Percentiles rank a stretch among this genome's conserved stretches.
Evolutionary conservation across 805 yeast genomes (phyloP).

Genomic region (Hanseniaspora taiwanica): DNA sequence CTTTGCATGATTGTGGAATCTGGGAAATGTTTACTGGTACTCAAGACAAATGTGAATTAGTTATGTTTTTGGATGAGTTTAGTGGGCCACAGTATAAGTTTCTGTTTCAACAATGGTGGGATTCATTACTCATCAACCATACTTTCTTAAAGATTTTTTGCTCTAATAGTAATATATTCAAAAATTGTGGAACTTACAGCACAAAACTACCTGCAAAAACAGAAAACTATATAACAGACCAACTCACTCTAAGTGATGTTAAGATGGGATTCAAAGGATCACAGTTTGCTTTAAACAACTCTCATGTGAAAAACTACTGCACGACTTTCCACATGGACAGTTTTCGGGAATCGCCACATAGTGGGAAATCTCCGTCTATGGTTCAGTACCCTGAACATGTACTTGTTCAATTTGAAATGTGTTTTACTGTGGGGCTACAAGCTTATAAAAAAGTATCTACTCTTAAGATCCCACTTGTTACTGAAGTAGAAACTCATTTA

Average conservation of each 20-base stretch:
- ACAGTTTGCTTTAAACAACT: not conserved
- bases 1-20: not conserved
- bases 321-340: not conserved
- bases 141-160: not conserved
- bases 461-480: not conserved
- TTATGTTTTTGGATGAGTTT: not conserved
- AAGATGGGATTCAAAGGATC: not conserved
- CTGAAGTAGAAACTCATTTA: not conserved
- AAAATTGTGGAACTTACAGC: not conserved
- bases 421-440: not conserved
- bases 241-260: not conserved
- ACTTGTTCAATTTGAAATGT: not conserved
- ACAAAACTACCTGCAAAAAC: not conserved
- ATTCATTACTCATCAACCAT: not conserved
- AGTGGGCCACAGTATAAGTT: not conserved
- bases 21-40: constrained; percentile 1
- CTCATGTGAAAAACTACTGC: not conserved
- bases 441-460: not conserved
- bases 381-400: not conserved
- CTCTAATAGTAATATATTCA: not conserved
- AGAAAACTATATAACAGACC: not conserved
- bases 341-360: too few species aligned
- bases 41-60: not conserved
- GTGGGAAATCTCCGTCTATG: not conserved
- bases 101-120: not conserved